Percentiles rank a stretch among this genome's conserved stretches.
Evolutionary conservation across 495 filamentous ascomycete species (phyloP).

Genomic region (Geoglossum glabrum): DNA sequence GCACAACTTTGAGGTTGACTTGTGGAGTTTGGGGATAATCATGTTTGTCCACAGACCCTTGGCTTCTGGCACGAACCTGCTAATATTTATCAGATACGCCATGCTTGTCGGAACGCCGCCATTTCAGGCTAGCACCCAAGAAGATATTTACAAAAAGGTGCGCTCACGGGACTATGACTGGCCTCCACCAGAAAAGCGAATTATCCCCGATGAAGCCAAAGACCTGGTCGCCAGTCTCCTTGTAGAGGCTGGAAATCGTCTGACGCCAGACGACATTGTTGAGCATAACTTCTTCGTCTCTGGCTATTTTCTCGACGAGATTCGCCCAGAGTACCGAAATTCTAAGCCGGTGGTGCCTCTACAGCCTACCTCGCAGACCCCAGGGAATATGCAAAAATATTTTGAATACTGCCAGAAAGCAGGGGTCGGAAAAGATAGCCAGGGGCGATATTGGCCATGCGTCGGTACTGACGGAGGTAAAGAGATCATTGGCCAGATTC

Average conservation of each 20-base stretch:
- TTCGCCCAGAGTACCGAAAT: not conserved
- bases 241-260: slow-evolving; percentile 50
- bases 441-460: not conserved
- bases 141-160: slow-evolving; percentile 68
- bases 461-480: slow-evolving; percentile 15
- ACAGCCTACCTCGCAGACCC: not conserved
- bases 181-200: slow-evolving; percentile 35
- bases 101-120: slow-evolving; percentile 81
- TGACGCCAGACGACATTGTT: slow-evolving; percentile 62
- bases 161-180: slow-evolving; percentile 54
- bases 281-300: slow-evolving; percentile 62
- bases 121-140: slow-evolving; percentile 68
- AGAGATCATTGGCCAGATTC: slow-evolving; percentile 42
- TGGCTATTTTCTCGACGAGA: slow-evolving; percentile 29
- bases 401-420: slow-evolving; percentile 26
- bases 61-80: slow-evolving; percentile 6
- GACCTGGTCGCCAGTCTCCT: slow-evolving; percentile 57
- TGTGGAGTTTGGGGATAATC: slow-evolving; percentile 94
- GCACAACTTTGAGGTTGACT: slow-evolving; percentile 82
- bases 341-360: slow-evolving; percentile 11
- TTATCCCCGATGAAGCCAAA: slow-evolving; percentile 44
- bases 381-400: not conserved
- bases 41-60: slow-evolving; percentile 34
- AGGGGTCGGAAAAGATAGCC: slow-evolving; percentile 23
- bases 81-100: slow-evolving; percentile 37